Evolutionary conservation across 306 rosid genomes (phyloP).

Genomic region (Trifolium dubium): DNA sequence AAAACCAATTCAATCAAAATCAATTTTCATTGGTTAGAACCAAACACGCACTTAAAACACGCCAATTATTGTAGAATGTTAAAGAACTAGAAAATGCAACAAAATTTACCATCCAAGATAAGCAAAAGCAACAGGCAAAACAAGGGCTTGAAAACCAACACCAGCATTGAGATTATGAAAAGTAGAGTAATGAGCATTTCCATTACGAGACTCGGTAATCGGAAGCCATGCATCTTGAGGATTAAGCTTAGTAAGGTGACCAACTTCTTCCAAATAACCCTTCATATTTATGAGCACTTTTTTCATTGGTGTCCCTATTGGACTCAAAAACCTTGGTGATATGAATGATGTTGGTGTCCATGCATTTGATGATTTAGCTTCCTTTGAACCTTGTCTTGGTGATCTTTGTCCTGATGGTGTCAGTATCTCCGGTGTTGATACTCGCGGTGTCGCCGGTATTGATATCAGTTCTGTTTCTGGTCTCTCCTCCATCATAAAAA

Average conservation of each 20-base stretch:
- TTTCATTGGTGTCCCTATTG: constrained; percentile 98
- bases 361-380: constrained; percentile 84
- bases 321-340: constrained; percentile 97
- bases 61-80: neutral
- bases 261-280: constrained; percentile 93
- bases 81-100: constrained; percentile 11
- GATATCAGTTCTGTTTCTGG: constrained; percentile 97
- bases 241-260: constrained; percentile 94
- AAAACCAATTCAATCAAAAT: too few relatives aligned
- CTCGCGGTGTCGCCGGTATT: constrained; percentile 92
- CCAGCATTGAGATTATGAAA: constrained; percentile 99
- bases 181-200: constrained; percentile 97
- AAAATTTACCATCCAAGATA: constrained; percentile 85
- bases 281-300: constrained; percentile 90
- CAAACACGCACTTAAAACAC: neutral
- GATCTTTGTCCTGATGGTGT: constrained; percentile 95
- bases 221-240: constrained; percentile 99
- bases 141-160: constrained; percentile 88
- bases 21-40: too few relatives aligned
- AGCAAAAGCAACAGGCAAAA: constrained; percentile 94
- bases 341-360: constrained; percentile 97
- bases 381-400: constrained; percentile 77
- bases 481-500: constrained; percentile 78
- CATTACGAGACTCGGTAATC: constrained; percentile 95
- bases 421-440: constrained; percentile 87